Base-by-base conservation (phyloP, 768 basidiomycete species). In the Pisolithus albus region DNA sequence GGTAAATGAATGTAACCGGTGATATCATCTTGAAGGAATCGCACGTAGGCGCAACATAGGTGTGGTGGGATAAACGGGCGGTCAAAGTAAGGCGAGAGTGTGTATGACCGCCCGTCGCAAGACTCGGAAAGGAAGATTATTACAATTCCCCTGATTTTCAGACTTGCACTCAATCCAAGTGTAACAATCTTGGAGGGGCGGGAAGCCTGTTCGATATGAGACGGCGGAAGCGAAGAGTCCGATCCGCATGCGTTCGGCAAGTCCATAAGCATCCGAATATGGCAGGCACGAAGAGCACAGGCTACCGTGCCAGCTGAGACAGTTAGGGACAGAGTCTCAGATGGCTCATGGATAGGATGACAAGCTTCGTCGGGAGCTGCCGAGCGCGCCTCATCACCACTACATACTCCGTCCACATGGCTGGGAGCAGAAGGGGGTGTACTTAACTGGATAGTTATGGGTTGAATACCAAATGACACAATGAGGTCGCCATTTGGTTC, bases 391-490 rank as follows among this genome's bases (percentile, higher is more conserved):
- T 36, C 16, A 40, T 36, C 51, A 45, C 24, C 39, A 44, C 36
- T 46, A 8, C 34, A 24, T 8, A 11, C 26, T 39, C 49, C 54
- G 10, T 52, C 52, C 32, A 57, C 53, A 47, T 56, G 36, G 50
- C 54, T 58, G 15, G 48, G 8, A 48, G 52, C 46, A 55, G 54
- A 39, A 70, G 64, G 54, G 41, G 80, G 77, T 0, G 80, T 84
- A 32, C 66, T 68, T 18, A 91, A 64, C 41, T 72, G 71, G 43
- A 89, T 54, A 3, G 77, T 62, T 46, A 91, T 72, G 18, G 88
- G 81, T 28, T 83, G 78, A 13, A 74, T 62, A 16, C 84, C 82
- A 48, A 89, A 75, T 6, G 83, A 84, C 13, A 88, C 50, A 8
- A 92, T 56, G 7, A 68, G 66, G 46, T 82, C 76, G 30, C 77